Conservation (phyloP, 176 grass and related monocot species). For the Hsuehochloa calcarea region DNA sequence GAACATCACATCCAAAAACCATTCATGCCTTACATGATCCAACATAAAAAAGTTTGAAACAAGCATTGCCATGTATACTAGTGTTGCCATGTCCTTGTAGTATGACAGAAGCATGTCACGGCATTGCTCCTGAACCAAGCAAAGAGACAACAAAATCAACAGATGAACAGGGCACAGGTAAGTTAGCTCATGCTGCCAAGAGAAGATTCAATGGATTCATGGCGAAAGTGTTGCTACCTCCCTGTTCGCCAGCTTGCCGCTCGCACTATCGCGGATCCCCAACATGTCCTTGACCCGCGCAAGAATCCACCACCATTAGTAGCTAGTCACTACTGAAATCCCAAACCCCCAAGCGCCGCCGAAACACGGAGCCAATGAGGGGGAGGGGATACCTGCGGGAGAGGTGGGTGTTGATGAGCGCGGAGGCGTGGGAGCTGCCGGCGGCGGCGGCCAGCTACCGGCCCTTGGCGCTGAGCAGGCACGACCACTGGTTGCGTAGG, state of each 20-base stretch:
- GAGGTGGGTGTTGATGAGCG: conserved; percentile 57
- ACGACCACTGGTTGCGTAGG: conserved; percentile 77
- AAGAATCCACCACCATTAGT: neutral
- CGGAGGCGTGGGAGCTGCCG: conserved; percentile 48
- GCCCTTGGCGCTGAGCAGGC: conserved; percentile 42
- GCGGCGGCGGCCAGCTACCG: conserved; percentile 46
- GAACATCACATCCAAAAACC: neutral
- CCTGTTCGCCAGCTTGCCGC: conserved; percentile 55
- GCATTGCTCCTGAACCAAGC: conserved; percentile 51
- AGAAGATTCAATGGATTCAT: conserved; percentile 2
- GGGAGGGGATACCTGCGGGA: conserved; percentile 38
- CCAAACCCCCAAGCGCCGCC: neutral
- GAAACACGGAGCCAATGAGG: neutral
- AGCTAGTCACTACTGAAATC: neutral
- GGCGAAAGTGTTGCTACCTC: conserved; percentile 42
- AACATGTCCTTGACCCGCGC: conserved; percentile 71
- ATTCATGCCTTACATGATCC: neutral
- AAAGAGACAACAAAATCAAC: conserved; percentile 34
- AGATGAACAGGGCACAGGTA: neutral
- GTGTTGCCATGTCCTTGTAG: conserved; percentile 78
- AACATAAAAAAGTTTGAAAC: neutral
- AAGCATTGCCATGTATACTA: neutral
- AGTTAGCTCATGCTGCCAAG: neutral
- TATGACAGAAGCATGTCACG: conserved; percentile 48
- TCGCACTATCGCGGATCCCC: conserved; percentile 59